These are phyloP conservation scores for Pseudozyma pruni DNA, from an alignment of 1,284 basidiomycete genomes.

Conservation along the genomic window DNA sequence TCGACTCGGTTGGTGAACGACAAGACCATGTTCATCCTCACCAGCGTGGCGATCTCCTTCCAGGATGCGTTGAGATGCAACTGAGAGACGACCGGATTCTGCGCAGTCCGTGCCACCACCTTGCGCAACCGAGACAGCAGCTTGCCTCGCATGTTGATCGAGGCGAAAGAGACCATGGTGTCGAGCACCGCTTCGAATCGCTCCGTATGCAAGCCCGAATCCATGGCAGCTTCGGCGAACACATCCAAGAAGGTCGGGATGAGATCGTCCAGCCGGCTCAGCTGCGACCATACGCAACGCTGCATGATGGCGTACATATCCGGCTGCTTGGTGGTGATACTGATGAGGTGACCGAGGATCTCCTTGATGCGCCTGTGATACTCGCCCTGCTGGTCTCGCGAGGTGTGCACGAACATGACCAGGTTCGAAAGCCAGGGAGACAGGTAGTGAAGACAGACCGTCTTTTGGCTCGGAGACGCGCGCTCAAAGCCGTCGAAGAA, in stretches of 20 bases:
- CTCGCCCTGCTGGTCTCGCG: slow-evolving; percentile 59
- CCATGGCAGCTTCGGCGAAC: slow-evolving; percentile 63
- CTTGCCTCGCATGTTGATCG: slow-evolving; percentile 64
- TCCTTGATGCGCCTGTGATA: slow-evolving; percentile 63
- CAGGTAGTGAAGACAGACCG: slow-evolving; percentile 60
- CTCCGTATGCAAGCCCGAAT: slow-evolving; percentile 60
- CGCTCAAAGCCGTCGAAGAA: slow-evolving; percentile 65
- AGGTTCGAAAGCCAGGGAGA: slow-evolving; percentile 63
- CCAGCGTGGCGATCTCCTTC: slow-evolving; percentile 64
- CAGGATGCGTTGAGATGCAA: slow-evolving; percentile 61
- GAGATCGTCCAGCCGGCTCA: slow-evolving; percentile 62
- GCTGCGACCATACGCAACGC: slow-evolving; percentile 60
- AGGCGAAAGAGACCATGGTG: slow-evolving; percentile 63
- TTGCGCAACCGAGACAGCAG: slow-evolving; percentile 58
- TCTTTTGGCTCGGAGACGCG: slow-evolving; percentile 58
- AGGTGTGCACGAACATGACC: slow-evolving; percentile 59
- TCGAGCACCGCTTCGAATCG: slow-evolving; percentile 64
- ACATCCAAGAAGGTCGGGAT: slow-evolving; percentile 62
- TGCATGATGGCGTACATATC: slow-evolving; percentile 66
- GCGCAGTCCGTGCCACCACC: slow-evolving; percentile 62
- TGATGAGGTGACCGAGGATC: slow-evolving; percentile 60
- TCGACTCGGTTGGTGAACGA: slow-evolving; percentile 62
- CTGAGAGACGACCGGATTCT: slow-evolving; percentile 53
- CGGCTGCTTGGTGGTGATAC: slow-evolving; percentile 62
- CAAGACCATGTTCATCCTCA: slow-evolving; percentile 64